phyloP scores from a whole-genome alignment of 805 yeast species.

The Candida mattraensis region DNA sequence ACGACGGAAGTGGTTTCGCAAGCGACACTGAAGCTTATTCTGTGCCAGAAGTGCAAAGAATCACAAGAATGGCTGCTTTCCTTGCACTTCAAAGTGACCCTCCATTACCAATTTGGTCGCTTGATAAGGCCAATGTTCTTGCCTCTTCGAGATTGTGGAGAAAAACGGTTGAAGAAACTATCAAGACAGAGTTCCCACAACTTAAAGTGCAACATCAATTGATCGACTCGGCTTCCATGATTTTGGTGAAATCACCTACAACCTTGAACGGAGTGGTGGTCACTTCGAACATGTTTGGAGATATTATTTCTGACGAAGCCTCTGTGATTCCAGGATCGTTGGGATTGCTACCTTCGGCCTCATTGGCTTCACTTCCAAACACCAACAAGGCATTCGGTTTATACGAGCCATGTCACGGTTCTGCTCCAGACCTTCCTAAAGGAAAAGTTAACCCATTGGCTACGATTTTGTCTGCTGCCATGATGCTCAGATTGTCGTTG shows the following conservation, averaged over 20 bases:
- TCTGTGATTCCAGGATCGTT: conserved; percentile 97
- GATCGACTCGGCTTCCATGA: conserved; percentile 99
- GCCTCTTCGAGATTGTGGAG: conserved; percentile 98
- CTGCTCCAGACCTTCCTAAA: conserved; percentile 89
- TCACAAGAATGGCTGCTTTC: conserved; percentile 98
- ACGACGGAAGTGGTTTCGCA: conserved; percentile 82
- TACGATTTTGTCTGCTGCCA: conserved; percentile 91
- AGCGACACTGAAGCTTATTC: conserved; percentile 92
- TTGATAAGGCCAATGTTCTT: conserved; percentile 96
- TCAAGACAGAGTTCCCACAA: conserved; percentile 87
- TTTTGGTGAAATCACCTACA: conserved; percentile 87
- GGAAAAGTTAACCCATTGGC: conserved; percentile 96
- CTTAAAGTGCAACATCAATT: conserved; percentile 87
- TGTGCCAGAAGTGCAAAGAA: conserved; percentile 90
- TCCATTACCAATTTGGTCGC: conserved; percentile 92
- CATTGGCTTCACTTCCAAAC: conserved; percentile 96
- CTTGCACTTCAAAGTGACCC: conserved; percentile 91
- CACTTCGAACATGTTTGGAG: conserved; percentile 97
- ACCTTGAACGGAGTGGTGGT: conserved; percentile 89
- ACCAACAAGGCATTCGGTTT: conserved; percentile 91
- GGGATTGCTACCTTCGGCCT: conserved; percentile 94
- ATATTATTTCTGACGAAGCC: conserved; percentile 96
- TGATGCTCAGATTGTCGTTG: conserved; percentile 94
- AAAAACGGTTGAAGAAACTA: conserved; percentile 83
- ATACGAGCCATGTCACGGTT: conserved; percentile 98